Base-by-base conservation (phyloP, 164 flowering plant species). In the Platanus orientalis region DNA sequence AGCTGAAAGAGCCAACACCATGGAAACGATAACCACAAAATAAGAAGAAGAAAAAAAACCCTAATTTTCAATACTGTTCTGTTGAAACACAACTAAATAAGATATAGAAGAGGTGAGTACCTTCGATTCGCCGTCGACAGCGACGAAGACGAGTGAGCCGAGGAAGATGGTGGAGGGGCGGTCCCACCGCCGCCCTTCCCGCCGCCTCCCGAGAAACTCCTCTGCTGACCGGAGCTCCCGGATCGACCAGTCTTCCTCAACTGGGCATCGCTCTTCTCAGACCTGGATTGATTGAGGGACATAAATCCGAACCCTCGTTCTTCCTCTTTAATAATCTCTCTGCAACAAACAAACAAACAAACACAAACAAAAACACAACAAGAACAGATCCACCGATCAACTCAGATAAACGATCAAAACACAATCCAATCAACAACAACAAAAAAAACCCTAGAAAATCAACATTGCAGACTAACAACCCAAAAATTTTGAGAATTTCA, bases 201-300 rank as follows among this genome's bases (percentile, higher is more conserved):
- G 58, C 60, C 76, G 40, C 77, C 74, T 29, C 73, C 83, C 16
- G 85, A 67, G 67, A 74, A 79, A 57, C 67, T 65, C 69, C 84
- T 84, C 69, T 79, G 89, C 69, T 82, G 79, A 65, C 61, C 60
- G 32, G 71, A 68, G 67, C 51, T 69, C 16, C 78, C 75, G 36
- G 73, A 73, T 75, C 81, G 81, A 34, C 75, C 79, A 58, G 72
- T 57, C 76, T 71, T 86, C 48, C 80, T 67, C 56, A 63, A 57
- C 60, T 75, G 83, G 13, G 80, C 44, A 51, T 87, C 87, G 83
- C 69, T 77, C 76, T 77, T 87, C 24, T 87, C 91, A 65, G 74
- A 69, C 82, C 84, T 83, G 34, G 90, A 76, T 81, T 82, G 94
- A 84, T 84, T 85, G 78, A 68, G 69, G 89, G 92, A 85, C 97